Base-by-base conservation (phyloP, 2,329 filamentous ascomycete species). In the Juglanconis sp. region DNA sequence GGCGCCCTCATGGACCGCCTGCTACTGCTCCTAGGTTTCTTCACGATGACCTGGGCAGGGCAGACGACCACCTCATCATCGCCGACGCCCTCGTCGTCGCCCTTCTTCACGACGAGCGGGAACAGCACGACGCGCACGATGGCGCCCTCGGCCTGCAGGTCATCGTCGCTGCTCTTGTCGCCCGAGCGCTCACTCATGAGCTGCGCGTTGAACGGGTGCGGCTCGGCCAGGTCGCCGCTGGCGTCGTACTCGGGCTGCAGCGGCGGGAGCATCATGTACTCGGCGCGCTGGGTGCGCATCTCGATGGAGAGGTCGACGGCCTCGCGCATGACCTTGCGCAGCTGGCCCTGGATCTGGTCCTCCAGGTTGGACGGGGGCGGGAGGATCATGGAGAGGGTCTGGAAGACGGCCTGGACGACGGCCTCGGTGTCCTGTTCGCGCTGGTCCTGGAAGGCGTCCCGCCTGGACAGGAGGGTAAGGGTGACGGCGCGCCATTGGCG, bases 191-290 rank as follows among this genome's bases (percentile, higher is more conserved):
- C 94, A 70, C 95, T 96, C 94, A 99, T 98, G 69, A 96, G 85
- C 36, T 89, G 85, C 1, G 94, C 90, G 70, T 96, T 96, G 84
- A 99, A 99, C 62, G 87, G 83, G 9, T 98, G 91, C 59, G 93
- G 94, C 57, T 91, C 89, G 15, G 88, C 83, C 8, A 99, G 84
- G 70, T 98, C 94, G 67, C 95, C 95, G 64, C 95, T 92, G 68
- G 87, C 89, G 74, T 98, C 93, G 75, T 96, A 98, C 74, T 97
- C 92, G 30, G 95, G 95, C 74, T 95, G 91, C 59, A 96, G 81
- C 4, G 95, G 95, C 34, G 95, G 94, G 17, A 98, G 87, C 94
- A 99, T 99, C 79, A 96, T 95, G 79, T 96, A 99, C 78, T 98
- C 95, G 42, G 95, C 92, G 62, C 92, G 87, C 74, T 99, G 95